A percentile compares a stretch with the other conserved stretches of the same genome.
These are phyloP conservation scores for Colletotrichum truncatum DNA, from an alignment of 2,329 filamentous ascomycete species.

Conservation along the genomic window DNA sequence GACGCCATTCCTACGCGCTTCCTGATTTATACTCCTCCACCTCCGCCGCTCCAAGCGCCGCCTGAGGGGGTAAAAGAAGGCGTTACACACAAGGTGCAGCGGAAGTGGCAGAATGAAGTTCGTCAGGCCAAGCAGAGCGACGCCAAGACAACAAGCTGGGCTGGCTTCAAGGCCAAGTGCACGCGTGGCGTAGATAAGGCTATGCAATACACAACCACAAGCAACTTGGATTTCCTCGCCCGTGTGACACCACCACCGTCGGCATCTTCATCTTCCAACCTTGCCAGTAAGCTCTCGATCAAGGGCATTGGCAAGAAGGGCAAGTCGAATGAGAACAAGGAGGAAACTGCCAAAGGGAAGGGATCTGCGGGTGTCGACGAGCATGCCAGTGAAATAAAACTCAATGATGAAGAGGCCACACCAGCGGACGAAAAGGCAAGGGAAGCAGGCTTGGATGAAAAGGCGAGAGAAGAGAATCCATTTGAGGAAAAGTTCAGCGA, in stretches of 20 bases:
- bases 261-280: neutral
- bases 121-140: conserved; percentile 24
- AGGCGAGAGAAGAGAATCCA: neutral
- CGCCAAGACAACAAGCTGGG: conserved; percentile 26
- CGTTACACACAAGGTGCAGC: conserved; percentile 27
- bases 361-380: neutral
- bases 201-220: conserved; percentile 27
- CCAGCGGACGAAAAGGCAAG: neutral
- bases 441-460: neutral
- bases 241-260: conserved; percentile 14
- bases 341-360: conserved; percentile 1
- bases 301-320: conserved; percentile 21
- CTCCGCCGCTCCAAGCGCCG: conserved; percentile 21
- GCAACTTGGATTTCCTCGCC: conserved; percentile 22
- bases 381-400: neutral
- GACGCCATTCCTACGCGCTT: conserved; percentile 20
- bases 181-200: conserved; percentile 21
- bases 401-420: neutral
- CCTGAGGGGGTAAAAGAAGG: conserved; percentile 26
- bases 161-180: conserved; percentile 26
- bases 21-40: conserved; percentile 23
- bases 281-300: conserved; percentile 2
- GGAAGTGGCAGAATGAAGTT: conserved; percentile 25
- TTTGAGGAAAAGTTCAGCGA: conserved; percentile 20
- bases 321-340: neutral